phyloP scores from a whole-genome alignment of 345 rosid species.

The Lumnitzera racemosa region DNA sequence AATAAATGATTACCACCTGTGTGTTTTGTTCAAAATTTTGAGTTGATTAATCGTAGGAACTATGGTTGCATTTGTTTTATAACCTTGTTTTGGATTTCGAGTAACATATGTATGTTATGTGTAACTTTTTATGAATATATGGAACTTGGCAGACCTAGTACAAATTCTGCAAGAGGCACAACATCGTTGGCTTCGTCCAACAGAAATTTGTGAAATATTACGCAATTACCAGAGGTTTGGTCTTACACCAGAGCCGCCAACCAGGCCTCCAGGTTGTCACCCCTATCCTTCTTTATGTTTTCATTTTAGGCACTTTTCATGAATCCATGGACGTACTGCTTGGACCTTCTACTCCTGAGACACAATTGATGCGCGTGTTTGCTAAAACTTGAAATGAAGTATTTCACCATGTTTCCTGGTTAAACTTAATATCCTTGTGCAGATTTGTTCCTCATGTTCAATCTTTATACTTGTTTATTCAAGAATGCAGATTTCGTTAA shows the following conservation, averaged over 20 bases:
- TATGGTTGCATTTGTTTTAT: neutral
- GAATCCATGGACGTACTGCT: too few species aligned
- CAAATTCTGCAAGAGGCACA: slow-evolving; percentile 40
- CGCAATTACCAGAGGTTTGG: slow-evolving; percentile 31
- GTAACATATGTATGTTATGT: neutral
- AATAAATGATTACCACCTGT: too few species aligned
- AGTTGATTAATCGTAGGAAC: too few species aligned
- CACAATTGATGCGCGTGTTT: too few species aligned
- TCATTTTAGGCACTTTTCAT: neutral
- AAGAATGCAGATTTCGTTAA: too few species aligned
- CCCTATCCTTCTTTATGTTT: slow-evolving; percentile 1
- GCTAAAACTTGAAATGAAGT: too few species aligned
- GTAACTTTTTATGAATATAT: neutral
- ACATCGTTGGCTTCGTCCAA: slow-evolving; percentile 60
- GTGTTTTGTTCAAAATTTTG: too few species aligned
- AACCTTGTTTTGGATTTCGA: neutral
- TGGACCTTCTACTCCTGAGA: too few species aligned
- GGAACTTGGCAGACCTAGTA: slow-evolving; percentile 25
- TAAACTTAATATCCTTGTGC: too few species aligned
- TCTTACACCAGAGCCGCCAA: slow-evolving; percentile 35
- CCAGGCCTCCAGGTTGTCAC: slow-evolving; percentile 41
- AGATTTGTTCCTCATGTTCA: too few species aligned
- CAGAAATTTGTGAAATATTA: slow-evolving; percentile 51
- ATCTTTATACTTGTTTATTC: too few species aligned
- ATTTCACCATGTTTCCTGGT: too few species aligned